phyloP scores from a whole-genome alignment of 1,284 basidiomycete genomes.

The Ustilago xerochloae region DNA sequence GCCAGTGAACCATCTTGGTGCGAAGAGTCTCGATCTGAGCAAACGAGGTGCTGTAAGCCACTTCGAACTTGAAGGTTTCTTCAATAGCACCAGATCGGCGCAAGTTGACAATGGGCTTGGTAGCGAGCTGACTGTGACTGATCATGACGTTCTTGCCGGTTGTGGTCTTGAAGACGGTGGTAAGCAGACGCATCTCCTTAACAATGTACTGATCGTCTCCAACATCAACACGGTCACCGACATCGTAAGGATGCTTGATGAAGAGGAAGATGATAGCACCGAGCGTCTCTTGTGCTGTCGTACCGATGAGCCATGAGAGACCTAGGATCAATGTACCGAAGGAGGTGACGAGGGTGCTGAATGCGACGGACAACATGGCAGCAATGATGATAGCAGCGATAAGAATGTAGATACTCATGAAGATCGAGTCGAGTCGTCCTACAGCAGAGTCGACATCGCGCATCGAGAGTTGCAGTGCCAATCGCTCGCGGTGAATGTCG shows the following conservation, averaged over 20 bases:
- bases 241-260: slow-evolving; percentile 85
- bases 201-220: slow-evolving; percentile 78
- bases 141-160: slow-evolving; percentile 49
- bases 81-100: slow-evolving; percentile 78
- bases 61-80: slow-evolving; percentile 83
- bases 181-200: slow-evolving; percentile 85
- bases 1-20: slow-evolving; percentile 82
- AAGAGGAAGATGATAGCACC: slow-evolving; percentile 87
- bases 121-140: slow-evolving; percentile 39
- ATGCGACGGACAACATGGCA: slow-evolving; percentile 74
- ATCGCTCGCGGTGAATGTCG: slow-evolving; percentile 83
- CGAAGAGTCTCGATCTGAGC: slow-evolving; percentile 84
- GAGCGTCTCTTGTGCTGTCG: slow-evolving; percentile 75
- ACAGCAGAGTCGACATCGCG: slow-evolving; percentile 83
- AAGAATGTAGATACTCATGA: slow-evolving; percentile 72
- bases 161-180: slow-evolving; percentile 71
- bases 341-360: slow-evolving; percentile 80
- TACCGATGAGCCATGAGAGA: slow-evolving; percentile 88
- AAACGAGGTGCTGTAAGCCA: slow-evolving; percentile 81
- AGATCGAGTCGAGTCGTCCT: slow-evolving; percentile 73
- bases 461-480: slow-evolving; percentile 87
- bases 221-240: slow-evolving; percentile 75
- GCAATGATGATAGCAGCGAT: slow-evolving; percentile 76
- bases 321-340: slow-evolving; percentile 85
- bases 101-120: slow-evolving; percentile 75